Percentiles rank a stretch among this genome's conserved stretches.
Evolutionary conservation across 2,329 filamentous ascomycete genomes (phyloP).

Genomic region (Aspergillus eucalypticola): DNA sequence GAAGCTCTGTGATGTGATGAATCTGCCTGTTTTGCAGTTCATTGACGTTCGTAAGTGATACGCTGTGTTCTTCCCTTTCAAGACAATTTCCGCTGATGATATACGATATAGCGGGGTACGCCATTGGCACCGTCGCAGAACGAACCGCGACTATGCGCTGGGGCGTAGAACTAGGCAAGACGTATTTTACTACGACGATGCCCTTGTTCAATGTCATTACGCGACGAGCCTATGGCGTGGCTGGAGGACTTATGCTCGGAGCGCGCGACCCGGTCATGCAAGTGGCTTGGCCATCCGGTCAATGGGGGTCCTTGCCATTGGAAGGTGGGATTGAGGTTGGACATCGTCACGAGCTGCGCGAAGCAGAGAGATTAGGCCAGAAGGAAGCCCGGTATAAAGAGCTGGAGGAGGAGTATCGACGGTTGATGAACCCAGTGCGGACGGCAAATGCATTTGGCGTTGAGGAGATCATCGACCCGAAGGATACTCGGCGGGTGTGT

Average conservation of each 20-base stretch:
- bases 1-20: conserved; percentile 67
- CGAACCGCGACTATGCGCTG: conserved; percentile 65
- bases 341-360: conserved; percentile 60
- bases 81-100: too few species aligned
- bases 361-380: conserved; percentile 53
- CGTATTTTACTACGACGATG: conserved; percentile 64
- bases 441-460: conserved; percentile 65
- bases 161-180: conserved; percentile 61
- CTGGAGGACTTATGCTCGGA: conserved; percentile 65
- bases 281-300: conserved; percentile 64
- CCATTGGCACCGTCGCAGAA: conserved; percentile 64
- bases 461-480: conserved; percentile 66
- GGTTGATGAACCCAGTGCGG: conserved; percentile 65
- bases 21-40: conserved; percentile 64
- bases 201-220: conserved; percentile 66
- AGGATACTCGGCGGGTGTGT: conserved; percentile 57
- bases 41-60: conserved; percentile 56
- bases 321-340: conserved; percentile 67
- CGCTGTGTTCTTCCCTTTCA: background rate
- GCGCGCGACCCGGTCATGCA: conserved; percentile 62
- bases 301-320: conserved; percentile 63
- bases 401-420: conserved; percentile 60
- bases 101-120: conserved; percentile 53
- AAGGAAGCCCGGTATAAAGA: conserved; percentile 57
- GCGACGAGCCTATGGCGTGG: conserved; percentile 63